These are phyloP conservation scores for Solanum arcanum DNA, from an alignment of 257 asterid species.

Conservation along the genomic window DNA sequence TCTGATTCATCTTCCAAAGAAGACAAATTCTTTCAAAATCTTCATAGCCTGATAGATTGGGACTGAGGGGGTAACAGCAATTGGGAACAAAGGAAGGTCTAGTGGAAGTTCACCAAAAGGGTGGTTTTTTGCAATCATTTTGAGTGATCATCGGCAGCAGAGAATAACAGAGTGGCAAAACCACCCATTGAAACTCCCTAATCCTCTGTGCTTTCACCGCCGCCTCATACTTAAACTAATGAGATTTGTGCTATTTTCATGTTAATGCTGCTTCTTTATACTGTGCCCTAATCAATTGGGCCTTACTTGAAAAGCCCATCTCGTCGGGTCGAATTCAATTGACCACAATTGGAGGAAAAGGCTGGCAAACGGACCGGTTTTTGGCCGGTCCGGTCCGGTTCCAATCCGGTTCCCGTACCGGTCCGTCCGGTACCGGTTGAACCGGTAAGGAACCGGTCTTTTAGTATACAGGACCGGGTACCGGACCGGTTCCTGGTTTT, in stretches of 20 bases:
- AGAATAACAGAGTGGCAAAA: constrained; percentile 21
- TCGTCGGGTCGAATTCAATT: background rate
- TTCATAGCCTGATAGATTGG: background rate
- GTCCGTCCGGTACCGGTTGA: no score
- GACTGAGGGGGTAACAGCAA: background rate
- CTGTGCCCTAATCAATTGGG: background rate
- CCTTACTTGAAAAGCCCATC: background rate
- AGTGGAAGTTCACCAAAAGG: background rate
- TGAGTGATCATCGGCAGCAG: constrained; percentile 10
- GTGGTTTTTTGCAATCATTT: background rate
- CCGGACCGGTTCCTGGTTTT: no score
- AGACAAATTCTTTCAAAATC: background rate
- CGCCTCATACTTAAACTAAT: constrained; percentile 16
- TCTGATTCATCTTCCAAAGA: background rate
- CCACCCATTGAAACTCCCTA: constrained; percentile 15
- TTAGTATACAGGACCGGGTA: no score
- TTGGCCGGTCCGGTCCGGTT: no score
- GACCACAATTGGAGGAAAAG: background rate
- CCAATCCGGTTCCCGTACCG: no score
- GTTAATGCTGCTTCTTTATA: background rate
- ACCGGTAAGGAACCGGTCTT: no score
- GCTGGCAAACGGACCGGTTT: no score
- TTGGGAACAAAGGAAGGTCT: background rate
- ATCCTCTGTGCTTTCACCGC: background rate
- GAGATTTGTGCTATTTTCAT: background rate